Base-by-base conservation (phyloP, 2,329 filamentous ascomycete genomes). In the Didymosphaeria variabile region DNA sequence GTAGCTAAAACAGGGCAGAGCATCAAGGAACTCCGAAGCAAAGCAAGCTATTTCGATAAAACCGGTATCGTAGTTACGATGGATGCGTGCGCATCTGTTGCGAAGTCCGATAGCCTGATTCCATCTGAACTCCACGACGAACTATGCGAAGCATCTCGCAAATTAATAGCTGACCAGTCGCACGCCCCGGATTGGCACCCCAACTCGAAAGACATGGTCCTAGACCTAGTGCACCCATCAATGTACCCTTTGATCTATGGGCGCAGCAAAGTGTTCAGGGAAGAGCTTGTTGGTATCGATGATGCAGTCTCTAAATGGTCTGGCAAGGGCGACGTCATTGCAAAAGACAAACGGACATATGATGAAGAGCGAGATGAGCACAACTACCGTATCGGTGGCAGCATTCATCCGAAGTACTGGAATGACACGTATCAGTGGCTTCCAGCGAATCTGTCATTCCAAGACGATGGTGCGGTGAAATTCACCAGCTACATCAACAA, bases 201-300 rank as follows among this genome's bases (percentile, higher is more conserved):
- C 0, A 79, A 82, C 2, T 87, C 84, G 0, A 78, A 87, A 34
- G 74, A 77, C 0, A 83, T 82, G 57, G 85, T 62, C 40, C 67
- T 42, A 9, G 53, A 91, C 67, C 75, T 91, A 1, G 82, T 91
- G 2, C 84, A 91, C 65, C 88, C 88, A 1, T 90, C 87, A 0
- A 77, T 91, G 3, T 91, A 83, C 65, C 87, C 88, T 0, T 74
- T 91, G 0, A 69, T 86, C 1, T 88, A 86, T 65, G 85, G 84
- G 0, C 58, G 60, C 36, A 60, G 58, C 26, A 52, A 60, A 21
- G 67, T 69, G 36, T 49, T 72, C 3, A 42, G 45, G 13, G 32
- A 64, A 26, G 60, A 57, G 8, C 55, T 44, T 13, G 61, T 69
- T 3, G 60, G 55, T 17, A 31, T 72, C 10, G 50, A 60, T n/a